Conservation (phyloP, 2,329 filamentous ascomycete species). For the Cordyceps javanica region DNA sequence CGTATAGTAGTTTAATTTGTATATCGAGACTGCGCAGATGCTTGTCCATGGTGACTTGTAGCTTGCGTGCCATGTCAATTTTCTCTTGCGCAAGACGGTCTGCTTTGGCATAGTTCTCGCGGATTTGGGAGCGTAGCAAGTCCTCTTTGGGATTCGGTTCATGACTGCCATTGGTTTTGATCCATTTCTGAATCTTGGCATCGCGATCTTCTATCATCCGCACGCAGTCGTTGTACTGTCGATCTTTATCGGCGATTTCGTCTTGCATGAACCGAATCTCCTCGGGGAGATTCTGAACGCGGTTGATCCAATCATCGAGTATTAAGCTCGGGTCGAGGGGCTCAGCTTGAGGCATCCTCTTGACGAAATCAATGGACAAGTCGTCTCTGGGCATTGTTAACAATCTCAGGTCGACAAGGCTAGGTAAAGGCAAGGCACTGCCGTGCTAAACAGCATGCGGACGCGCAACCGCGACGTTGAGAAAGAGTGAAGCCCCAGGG, state of each 20-base stretch:
- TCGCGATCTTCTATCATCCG: slow-evolving; percentile 67
- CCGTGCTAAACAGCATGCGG: slow-evolving; percentile 18
- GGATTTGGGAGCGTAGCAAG: slow-evolving; percentile 56
- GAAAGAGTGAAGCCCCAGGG: background rate
- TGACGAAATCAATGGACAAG: slow-evolving; percentile 63
- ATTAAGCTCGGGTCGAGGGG: slow-evolving; percentile 60
- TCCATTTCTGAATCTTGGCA: slow-evolving; percentile 71
- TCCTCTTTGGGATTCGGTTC: slow-evolving; percentile 71
- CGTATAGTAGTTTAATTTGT: slow-evolving; percentile 56
- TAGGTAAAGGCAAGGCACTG: slow-evolving; percentile 25
- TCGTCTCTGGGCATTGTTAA: slow-evolving; percentile 67
- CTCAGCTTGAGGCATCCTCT: slow-evolving; percentile 58
- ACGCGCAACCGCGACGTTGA: slow-evolving; percentile 3
- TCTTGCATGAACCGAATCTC: slow-evolving; percentile 80
- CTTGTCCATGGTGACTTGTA: slow-evolving; percentile 54
- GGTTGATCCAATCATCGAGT: slow-evolving; percentile 72
- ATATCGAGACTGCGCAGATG: slow-evolving; percentile 57
- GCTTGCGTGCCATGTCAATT: slow-evolving; percentile 60
- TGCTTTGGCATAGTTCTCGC: slow-evolving; percentile 61
- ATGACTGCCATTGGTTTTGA: slow-evolving; percentile 69
- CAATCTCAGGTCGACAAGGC: slow-evolving; percentile 25
- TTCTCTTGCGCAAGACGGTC: slow-evolving; percentile 72
- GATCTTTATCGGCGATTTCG: slow-evolving; percentile 76
- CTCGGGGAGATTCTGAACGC: slow-evolving; percentile 71
- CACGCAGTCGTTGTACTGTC: slow-evolving; percentile 61